Evolutionary conservation across 1,284 basidiomycete species (phyloP), one percentile per base, ranked within the genome.

Genomic region (Trichosporon ovoides): DNA sequence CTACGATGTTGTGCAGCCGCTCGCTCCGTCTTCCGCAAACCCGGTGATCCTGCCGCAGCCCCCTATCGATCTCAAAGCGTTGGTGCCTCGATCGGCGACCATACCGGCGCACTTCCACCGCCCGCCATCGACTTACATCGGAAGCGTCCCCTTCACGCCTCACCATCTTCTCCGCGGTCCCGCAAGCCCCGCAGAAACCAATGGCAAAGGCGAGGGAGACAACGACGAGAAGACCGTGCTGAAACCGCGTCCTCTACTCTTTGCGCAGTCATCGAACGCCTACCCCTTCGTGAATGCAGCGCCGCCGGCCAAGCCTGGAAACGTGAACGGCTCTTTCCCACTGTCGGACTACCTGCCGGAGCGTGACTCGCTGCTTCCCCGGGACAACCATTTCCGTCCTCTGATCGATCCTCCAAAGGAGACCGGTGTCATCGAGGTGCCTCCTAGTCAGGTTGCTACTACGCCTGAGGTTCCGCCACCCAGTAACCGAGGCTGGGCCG

Each of bases 21-120:
- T 68, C 4, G 56, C 70, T 2, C 62, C 69, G 2, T 55, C 66
- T 7, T 65, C 68, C 1, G 65, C 70, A 18, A 70, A 72, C 53
- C 75, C 76, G 3, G 74, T 78, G 9, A 69, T 78, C n/a, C 69
- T 78, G 1, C 76, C 76, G 18, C 76, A 78, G 62, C 75, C 76
- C 22, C 69, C 67, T 3, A 67, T 72, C 10, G 68, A 76, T 43
- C 60, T 75, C 4, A 72, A 73, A 55, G 11, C 10, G 54, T 56
- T 56, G 19, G 48, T 51, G 46, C 48, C 53, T 20, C 53, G 52
- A 16, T 46, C 38, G 11, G 53, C 24, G 10, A n/a, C 37, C 16
- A 48, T 51, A 12, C 57, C 48, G 9, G 24, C 54, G 33, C 50
- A 43, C 19, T 22, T 19, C 35, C 40, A 49, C 19, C 53, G 43